Evolutionary conservation across 2,329 filamentous ascomycete genomes (phyloP).

Genomic region (Erysiphe pulchra): DNA sequence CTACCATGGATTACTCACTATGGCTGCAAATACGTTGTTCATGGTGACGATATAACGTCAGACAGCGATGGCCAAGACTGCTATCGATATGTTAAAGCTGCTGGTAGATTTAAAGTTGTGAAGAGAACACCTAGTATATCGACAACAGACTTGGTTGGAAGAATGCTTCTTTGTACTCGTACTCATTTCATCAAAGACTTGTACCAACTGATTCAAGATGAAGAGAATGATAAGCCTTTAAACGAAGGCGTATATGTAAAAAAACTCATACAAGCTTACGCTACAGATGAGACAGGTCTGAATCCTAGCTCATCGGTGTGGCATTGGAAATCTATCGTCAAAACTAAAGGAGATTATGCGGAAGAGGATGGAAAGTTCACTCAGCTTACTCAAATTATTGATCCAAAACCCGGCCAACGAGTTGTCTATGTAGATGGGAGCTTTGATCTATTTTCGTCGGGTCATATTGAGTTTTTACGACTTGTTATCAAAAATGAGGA

Average conservation of each 20-base stretch:
- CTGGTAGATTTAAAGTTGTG: conserved; percentile 83
- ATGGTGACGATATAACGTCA: conserved; percentile 92
- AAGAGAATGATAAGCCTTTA: conserved; percentile 31
- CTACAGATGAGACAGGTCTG: conserved; percentile 60
- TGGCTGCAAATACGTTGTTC: conserved; percentile 84
- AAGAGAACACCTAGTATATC: conserved; percentile 91
- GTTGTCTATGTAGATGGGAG: conserved; percentile 91
- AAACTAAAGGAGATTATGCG: conserved; percentile 13
- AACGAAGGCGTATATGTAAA: conserved; percentile 41
- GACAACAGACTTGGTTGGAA: conserved; percentile 89
- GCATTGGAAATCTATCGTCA: conserved; percentile 41
- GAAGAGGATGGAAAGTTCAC: conserved; percentile 36
- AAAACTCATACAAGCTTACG: conserved; percentile 60
- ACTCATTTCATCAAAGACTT: conserved; percentile 78
- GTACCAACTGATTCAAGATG: conserved; percentile 35
- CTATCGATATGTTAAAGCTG: conserved; percentile 91
- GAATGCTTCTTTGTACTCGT: conserved; percentile 91
- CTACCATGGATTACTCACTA: conserved; percentile 88
- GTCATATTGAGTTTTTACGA: conserved; percentile 84
- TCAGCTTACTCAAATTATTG: conserved; percentile 43
- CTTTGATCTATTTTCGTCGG: conserved; percentile 88
- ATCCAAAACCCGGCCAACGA: conserved; percentile 49
- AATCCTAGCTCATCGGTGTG: conserved; percentile 62
- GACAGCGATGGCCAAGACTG: conserved; percentile 86
- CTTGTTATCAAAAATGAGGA: conserved; percentile 52